These are phyloP conservation scores for Monilinia aucupariae DNA, from an alignment of 2,329 filamentous ascomycete species.

Conservation along the genomic window DNA sequence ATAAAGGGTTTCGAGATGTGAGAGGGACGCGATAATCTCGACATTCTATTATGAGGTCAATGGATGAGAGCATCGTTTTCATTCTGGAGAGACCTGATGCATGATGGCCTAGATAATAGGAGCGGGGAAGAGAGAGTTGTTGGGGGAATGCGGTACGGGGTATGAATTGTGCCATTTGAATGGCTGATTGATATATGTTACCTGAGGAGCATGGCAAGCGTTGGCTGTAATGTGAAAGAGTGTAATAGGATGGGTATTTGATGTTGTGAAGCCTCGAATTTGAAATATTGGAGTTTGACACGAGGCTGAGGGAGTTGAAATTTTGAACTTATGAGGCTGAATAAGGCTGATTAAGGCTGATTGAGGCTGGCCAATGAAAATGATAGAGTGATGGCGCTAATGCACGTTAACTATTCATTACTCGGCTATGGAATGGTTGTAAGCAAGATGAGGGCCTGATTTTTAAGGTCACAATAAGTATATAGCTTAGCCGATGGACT, in stretches of 20 bases:
- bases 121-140: constrained; percentile 70
- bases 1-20: constrained; percentile 82
- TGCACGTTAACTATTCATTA: too few species aligned
- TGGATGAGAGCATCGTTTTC: constrained; percentile 70
- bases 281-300: constrained; percentile 23
- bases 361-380: constrained; percentile 8
- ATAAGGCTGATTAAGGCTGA: background rate
- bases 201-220: constrained; percentile 16
- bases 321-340: constrained; percentile 17
- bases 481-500: too few species aligned
- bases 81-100: constrained; percentile 74
- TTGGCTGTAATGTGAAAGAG: background rate
- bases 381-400: too few species aligned
- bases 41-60: constrained; percentile 89
- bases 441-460: too few species aligned
- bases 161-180: constrained; percentile 48
- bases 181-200: constrained; percentile 18
- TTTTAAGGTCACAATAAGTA: too few species aligned
- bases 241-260: background rate
- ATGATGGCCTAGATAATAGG: constrained; percentile 95
- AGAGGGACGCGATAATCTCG: constrained; percentile 88
- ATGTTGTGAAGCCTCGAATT: constrained; percentile 21
- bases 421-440: too few species aligned
- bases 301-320: constrained; percentile 30
- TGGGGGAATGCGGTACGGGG: constrained; percentile 69